Conservation (phyloP, 495 filamentous ascomycete species). For the Paragyromitra xinjiangensis region DNA sequence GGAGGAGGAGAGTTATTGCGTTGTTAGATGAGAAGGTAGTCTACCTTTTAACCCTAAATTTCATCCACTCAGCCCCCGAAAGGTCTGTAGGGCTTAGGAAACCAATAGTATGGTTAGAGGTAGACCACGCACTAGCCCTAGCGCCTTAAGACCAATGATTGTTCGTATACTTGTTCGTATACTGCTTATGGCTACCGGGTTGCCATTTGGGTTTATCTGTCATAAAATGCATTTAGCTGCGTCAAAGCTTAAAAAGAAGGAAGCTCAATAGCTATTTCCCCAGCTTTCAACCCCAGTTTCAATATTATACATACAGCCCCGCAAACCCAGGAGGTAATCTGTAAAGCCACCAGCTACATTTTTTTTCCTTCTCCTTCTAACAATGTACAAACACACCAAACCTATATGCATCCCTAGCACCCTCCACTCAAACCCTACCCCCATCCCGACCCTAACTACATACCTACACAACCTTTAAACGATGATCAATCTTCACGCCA, state of each 20-base stretch:
- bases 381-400: slow-evolving; percentile 6
- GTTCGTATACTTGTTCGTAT: background rate
- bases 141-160: background rate
- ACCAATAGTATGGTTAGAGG: background rate
- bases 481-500: background rate
- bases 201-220: background rate
- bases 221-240: background rate
- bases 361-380: background rate
- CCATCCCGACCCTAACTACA: background rate
- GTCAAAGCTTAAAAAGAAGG: background rate
- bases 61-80: background rate
- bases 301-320: slow-evolving; percentile 2
- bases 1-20: background rate
- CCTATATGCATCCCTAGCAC: background rate
- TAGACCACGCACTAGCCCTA: background rate
- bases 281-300: background rate
- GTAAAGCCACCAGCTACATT: background rate
- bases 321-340: background rate
- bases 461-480: background rate
- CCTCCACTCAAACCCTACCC: background rate
- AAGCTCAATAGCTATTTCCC: background rate
- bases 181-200: too few relatives aligned
- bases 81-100: background rate
- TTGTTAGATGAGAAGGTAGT: background rate
- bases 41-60: background rate